These are phyloP conservation scores for Biscogniauxia mediterranea DNA, from an alignment of 2,329 filamentous ascomycete species.

Conservation along the genomic window DNA sequence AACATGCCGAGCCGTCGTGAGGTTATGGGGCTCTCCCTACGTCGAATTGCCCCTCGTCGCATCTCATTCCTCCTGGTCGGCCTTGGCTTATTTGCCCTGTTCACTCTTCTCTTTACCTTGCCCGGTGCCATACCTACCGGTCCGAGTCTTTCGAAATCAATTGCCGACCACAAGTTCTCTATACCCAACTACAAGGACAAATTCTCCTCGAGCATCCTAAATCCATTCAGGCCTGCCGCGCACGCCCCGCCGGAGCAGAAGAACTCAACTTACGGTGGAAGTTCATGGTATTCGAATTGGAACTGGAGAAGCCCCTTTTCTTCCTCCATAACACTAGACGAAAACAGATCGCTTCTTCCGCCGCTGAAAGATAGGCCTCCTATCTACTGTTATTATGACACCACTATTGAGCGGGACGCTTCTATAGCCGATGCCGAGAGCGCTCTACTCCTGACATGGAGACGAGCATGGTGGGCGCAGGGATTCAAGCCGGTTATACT, in stretches of 20 bases:
- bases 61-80: slow-evolving; percentile 50
- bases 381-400: slow-evolving; percentile 91
- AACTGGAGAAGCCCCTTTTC: slow-evolving; percentile 92
- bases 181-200: slow-evolving; percentile 48
- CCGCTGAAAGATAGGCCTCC: slow-evolving; percentile 67
- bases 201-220: slow-evolving; percentile 50
- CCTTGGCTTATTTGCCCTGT: slow-evolving; percentile 52
- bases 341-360: slow-evolving; percentile 80
- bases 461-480: slow-evolving; percentile 91
- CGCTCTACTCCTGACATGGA: slow-evolving; percentile 79
- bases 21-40: slow-evolving; percentile 48
- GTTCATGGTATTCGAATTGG: slow-evolving; percentile 85
- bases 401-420: slow-evolving; percentile 59
- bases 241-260: slow-evolving; percentile 73
- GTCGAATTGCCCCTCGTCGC: slow-evolving; percentile 51
- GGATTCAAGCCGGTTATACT: slow-evolving; percentile 86
- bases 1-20: slow-evolving; percentile 47
- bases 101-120: slow-evolving; percentile 52
- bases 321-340: slow-evolving; percentile 73
- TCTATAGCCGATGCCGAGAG: slow-evolving; percentile 71
- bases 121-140: slow-evolving; percentile 47
- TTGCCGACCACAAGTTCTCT: slow-evolving; percentile 48
- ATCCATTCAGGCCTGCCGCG: slow-evolving; percentile 66
- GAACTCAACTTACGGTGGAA: slow-evolving; percentile 75
- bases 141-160: slow-evolving; percentile 47